These are phyloP conservation scores for Suhomyces emberorum DNA, from an alignment of 805 yeast genomes.

Conservation along the genomic window DNA sequence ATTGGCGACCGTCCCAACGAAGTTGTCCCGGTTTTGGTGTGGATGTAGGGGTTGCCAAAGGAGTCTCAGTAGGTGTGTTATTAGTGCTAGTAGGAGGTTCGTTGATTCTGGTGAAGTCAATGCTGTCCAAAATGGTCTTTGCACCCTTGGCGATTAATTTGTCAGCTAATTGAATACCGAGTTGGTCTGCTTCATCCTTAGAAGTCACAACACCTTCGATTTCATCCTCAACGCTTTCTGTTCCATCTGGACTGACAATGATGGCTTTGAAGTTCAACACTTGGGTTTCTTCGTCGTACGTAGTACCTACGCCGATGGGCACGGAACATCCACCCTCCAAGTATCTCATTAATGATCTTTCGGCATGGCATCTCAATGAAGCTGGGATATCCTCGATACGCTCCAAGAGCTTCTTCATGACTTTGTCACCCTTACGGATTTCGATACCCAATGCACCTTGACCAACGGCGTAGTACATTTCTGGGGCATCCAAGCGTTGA, in stretches of 20 bases:
- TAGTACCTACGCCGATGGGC: constrained; percentile 87
- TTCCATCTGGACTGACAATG: constrained; percentile 85
- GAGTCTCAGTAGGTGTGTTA: constrained; percentile 4
- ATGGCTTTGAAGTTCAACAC: constrained; percentile 58
- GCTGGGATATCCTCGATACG: constrained; percentile 65
- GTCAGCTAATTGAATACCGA: constrained; percentile 71
- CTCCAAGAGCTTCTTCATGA: constrained; percentile 55
- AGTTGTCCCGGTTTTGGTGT: neutral
- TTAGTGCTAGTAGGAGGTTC: constrained; percentile 24
- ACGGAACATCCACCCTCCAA: constrained; percentile 98
- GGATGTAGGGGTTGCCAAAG: neutral
- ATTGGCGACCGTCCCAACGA: too few species aligned
- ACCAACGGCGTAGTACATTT: constrained; percentile 96
- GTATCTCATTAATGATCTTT: constrained; percentile 79
- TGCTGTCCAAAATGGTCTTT: constrained; percentile 71
- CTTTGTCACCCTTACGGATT: constrained; percentile 66
- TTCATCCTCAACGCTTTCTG: constrained; percentile 58
- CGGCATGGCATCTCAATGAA: constrained; percentile 78
- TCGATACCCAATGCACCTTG: constrained; percentile 97
- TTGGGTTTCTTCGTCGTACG: constrained; percentile 43
- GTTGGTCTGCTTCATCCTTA: constrained; percentile 59
- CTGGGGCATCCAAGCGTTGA: constrained; percentile 61
- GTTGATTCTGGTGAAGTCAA: constrained; percentile 66
- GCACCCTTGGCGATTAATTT: constrained; percentile 75
- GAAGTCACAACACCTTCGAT: constrained; percentile 35